These are phyloP conservation scores for Fusarium brevicatenulatum DNA, from an alignment of 2,329 filamentous ascomycete species.

Conservation along the genomic window DNA sequence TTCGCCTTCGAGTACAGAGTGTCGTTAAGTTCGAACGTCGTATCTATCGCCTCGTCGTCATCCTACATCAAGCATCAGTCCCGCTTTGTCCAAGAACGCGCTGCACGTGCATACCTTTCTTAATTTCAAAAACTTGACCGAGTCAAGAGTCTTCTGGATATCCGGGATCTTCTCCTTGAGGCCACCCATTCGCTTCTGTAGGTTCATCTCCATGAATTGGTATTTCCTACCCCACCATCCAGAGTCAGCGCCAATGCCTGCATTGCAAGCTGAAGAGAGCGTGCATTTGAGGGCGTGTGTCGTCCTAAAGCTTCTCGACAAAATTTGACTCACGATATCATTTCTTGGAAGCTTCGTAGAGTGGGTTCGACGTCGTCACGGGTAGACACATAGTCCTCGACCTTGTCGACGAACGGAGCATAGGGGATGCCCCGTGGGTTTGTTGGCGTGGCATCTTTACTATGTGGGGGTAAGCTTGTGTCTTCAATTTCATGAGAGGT, in stretches of 20 bases:
- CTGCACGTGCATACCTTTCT: conserved; percentile 65
- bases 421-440: conserved; percentile 86
- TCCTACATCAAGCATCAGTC: conserved; percentile 49
- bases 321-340: conserved; percentile 78
- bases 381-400: conserved; percentile 86
- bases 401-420: conserved; percentile 87
- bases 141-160: conserved; percentile 94
- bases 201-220: conserved; percentile 98
- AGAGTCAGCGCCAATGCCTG: conserved; percentile 31
- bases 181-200: conserved; percentile 81
- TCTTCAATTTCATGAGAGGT: neutral
- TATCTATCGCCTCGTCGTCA: conserved; percentile 78
- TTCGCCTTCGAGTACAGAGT: conserved; percentile 91
- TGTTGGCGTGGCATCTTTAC: conserved; percentile 65
- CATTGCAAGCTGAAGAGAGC: neutral
- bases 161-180: conserved; percentile 96
- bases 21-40: conserved; percentile 96
- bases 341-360: conserved; percentile 87
- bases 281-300: conserved; percentile 15
- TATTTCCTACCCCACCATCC: conserved; percentile 78
- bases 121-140: conserved; percentile 84
- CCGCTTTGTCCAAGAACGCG: neutral
- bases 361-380: conserved; percentile 83
- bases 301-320: conserved; percentile 11
- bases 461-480: conserved; percentile 38